phyloP scores from a whole-genome alignment of 495 filamentous ascomycete species.

The Cenococcum geophilum region DNA sequence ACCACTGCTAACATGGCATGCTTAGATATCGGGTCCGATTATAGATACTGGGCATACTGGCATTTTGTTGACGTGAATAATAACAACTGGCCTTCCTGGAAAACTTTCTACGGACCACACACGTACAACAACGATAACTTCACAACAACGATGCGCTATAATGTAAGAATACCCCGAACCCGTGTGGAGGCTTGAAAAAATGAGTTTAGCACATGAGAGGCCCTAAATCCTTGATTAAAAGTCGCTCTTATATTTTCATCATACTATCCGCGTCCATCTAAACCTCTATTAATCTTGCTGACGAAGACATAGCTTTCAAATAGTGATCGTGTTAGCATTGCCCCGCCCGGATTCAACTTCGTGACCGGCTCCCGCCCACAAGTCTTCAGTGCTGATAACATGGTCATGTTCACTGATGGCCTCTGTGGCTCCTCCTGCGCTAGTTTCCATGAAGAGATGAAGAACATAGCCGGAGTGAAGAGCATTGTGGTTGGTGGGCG shows the following conservation, averaged over 20 bases:
- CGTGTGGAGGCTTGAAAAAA: background rate
- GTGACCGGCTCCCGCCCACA: constrained; percentile 4
- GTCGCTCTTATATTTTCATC: background rate
- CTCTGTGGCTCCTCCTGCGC: constrained; percentile 25
- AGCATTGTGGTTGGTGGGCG: constrained; percentile 22
- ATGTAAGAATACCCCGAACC: constrained; percentile 10
- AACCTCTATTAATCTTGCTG: constrained; percentile 9
- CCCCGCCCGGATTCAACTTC: constrained; percentile 26
- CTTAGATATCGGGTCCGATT: constrained; percentile 1
- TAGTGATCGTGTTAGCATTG: constrained; percentile 17
- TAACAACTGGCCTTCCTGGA: constrained; percentile 16
- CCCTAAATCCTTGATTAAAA: background rate
- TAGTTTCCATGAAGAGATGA: constrained; percentile 23
- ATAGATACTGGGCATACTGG: constrained; percentile 19
- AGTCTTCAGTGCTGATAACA: constrained; percentile 19
- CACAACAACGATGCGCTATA: constrained; percentile 22
- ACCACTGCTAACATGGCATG: too few species aligned
- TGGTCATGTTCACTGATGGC: constrained; percentile 25
- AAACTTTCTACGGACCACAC: constrained; percentile 17
- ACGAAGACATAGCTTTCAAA: constrained; percentile 16
- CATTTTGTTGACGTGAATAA: constrained; percentile 10
- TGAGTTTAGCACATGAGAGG: background rate
- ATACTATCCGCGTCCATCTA: background rate
- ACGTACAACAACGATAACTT: constrained; percentile 21
- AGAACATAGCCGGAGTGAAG: constrained; percentile 21